Base-by-base conservation (phyloP, 2,329 filamentous ascomycete genomes). In the Xylaria polymorpha region DNA sequence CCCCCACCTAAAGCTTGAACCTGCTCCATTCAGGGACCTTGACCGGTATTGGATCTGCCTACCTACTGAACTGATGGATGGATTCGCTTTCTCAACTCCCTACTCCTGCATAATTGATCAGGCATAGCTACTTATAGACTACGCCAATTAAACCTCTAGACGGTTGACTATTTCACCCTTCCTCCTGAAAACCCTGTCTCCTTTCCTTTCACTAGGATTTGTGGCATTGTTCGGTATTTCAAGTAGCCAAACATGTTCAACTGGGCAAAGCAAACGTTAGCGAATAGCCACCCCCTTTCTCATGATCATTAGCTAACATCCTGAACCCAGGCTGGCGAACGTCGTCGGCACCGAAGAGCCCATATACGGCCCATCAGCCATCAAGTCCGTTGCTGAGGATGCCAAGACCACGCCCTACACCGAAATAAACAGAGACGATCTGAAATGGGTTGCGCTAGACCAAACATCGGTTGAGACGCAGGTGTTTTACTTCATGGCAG, bases 341-440 rank as follows among this genome's bases (percentile, higher is more conserved):
- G 94, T 97, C 80, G 94, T 94, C 79, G 94, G 97, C 83, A 98
- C 95, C 64, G 92, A 97, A 82, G 94, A 98, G 86, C 95, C 95
- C 79, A 92, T 97, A 83, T 98, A 99, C 81, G 96, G 96, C 73
- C 91, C 95, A 59, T 88, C 90, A 8, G 95, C 94, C 77, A 93
- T 98, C 81, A 91, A 89, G 79, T 91, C 94, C 25, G 94, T 99
- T 73, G 90, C 92, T 73, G 87, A 92, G 77, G 94, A 98, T 83
- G 87, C 92, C 72, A 88, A 91, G 80, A 87, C 88, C 69, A 92
- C 88, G 32, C 91, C 94, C 59, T 97, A 92, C 81, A 94, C 93
- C 61, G 93, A 96, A 80, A 82, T 94, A 75, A 89, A 85, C 73
- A 91, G 90, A 76, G 86, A 94, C 55, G 91, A 97, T 80, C 82